These are phyloP conservation scores for Quercus dentata DNA, from an alignment of 306 rosid species.

Conservation along the genomic window DNA sequence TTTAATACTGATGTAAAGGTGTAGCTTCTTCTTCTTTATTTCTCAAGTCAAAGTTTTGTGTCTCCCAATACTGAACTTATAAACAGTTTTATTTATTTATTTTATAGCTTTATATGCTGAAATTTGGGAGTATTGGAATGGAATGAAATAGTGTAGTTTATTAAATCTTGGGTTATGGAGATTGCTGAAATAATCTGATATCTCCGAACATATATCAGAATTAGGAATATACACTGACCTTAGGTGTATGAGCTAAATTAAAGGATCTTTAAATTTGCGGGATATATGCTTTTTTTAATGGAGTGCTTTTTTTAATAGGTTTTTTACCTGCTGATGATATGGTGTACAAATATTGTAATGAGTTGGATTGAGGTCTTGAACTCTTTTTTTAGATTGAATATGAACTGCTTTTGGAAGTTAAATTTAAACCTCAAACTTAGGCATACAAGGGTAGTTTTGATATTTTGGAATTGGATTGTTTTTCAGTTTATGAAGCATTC, in stretches of 20 bases:
- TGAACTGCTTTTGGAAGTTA: neutral
- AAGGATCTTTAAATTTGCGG: neutral
- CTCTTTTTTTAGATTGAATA: neutral
- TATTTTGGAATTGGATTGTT: neutral
- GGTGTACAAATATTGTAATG: neutral
- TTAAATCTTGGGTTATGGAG: no score
- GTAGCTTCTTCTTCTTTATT: neutral
- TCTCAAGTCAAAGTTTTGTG: neutral
- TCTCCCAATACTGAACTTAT: neutral
- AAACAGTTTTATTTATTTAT: no score
- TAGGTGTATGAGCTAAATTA: neutral
- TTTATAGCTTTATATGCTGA: neutral
- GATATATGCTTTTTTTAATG: neutral
- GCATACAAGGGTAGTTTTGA: neutral
- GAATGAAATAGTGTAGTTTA: no score
- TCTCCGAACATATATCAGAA: neutral
- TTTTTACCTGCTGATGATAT: neutral
- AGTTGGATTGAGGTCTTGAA: neutral
- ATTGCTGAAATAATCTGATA: no score
- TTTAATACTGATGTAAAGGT: neutral
- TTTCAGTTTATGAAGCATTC: slow-evolving; percentile 6
- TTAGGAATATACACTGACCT: neutral
- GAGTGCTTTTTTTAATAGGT: neutral
- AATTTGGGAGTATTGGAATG: neutral
- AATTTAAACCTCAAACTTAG: neutral